These are phyloP conservation scores for Leccinum arenicola DNA, from an alignment of 768 basidiomycete species.

Conservation along the genomic window DNA sequence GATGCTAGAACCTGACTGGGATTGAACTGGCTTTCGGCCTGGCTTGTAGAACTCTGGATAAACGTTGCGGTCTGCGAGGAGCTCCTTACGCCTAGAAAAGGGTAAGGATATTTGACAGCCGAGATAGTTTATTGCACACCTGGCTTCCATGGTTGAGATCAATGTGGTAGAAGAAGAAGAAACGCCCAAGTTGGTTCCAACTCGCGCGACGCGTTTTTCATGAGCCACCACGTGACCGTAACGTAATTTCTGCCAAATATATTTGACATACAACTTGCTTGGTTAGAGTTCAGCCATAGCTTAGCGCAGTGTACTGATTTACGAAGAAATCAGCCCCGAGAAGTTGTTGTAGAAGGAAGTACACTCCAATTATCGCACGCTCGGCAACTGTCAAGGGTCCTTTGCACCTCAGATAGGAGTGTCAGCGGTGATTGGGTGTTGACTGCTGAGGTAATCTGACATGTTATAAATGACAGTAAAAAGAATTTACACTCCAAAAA, in stretches of 20 bases:
- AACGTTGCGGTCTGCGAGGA: constrained; percentile 22
- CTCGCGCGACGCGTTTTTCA: constrained; percentile 23
- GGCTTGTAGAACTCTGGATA: constrained; percentile 32
- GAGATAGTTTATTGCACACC: constrained; percentile 3
- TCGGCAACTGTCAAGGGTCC: no score
- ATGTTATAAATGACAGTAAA: no score
- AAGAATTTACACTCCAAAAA: no score
- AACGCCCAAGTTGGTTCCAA: constrained; percentile 1
- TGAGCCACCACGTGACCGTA: constrained; percentile 17
- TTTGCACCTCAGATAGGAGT: no score
- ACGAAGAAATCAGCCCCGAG: no score
- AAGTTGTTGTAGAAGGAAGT: no score
- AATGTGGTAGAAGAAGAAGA: constrained; percentile 4
- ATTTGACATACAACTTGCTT: no score
- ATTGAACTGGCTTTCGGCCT: constrained; percentile 13
- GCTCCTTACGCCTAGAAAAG: constrained; percentile 24
- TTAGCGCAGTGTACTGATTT: no score
- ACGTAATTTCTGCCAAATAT: neutral
- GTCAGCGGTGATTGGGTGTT: no score
- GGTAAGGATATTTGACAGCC: neutral
- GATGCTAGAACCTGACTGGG: constrained; percentile 3
- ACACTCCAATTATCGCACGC: no score
- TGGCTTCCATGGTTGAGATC: constrained; percentile 25
- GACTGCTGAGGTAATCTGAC: no score
- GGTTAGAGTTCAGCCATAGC: no score